Base-by-base conservation (phyloP, 352 stramenopile genomes). In the Phytophthora kernoviae region DNA sequence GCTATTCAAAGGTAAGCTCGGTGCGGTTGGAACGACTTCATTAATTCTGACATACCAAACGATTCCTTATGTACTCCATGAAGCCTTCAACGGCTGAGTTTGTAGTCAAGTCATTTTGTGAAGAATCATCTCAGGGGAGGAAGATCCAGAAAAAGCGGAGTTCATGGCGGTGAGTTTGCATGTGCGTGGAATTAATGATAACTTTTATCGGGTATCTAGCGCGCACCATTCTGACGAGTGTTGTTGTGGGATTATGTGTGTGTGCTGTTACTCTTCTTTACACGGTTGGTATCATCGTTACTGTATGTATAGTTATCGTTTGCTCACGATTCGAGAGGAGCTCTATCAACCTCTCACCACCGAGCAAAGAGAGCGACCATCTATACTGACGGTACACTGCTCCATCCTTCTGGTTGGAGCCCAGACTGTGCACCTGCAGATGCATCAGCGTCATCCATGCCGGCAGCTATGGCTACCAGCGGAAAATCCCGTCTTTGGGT, bases 101-200 rank as follows among this genome's bases (percentile, higher is more conserved):
- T n/a, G 82, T 88, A 9, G 40, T 91, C 30, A 74, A 85, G 40
- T 83, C 79, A 33, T 88, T 91, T 58, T 27, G 48, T 1, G 64
- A 81, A 12, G 78, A 81, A 48, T 68, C 57, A 0, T 65, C 52
- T 17, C 65, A 79, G 61, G 65, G 30, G 61, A 74, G 12, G 42
- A 75, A 39, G 53, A 68, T n/a, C 64, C 51, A 18, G 56, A 77
- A 48, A 68, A 45, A 1, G 24, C 54, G 22, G 81, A 87, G 34
- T 75, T 86, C 17, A 82, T 90, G 58, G 83, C 72, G 54, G 77
- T 91, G 66, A 1, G 55, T 37, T 7, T 21, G 24, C 18, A 45
- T 27, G 11, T 7, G 4, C 4, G 18, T 22, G 34, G 27, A n/a
- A 39, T 5, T 39, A 43, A 22, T 5, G 44, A 9, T 8, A 17